phyloP scores from a whole-genome alignment of 805 yeast species.

The Trichomonascus vanleenenianus region DNA sequence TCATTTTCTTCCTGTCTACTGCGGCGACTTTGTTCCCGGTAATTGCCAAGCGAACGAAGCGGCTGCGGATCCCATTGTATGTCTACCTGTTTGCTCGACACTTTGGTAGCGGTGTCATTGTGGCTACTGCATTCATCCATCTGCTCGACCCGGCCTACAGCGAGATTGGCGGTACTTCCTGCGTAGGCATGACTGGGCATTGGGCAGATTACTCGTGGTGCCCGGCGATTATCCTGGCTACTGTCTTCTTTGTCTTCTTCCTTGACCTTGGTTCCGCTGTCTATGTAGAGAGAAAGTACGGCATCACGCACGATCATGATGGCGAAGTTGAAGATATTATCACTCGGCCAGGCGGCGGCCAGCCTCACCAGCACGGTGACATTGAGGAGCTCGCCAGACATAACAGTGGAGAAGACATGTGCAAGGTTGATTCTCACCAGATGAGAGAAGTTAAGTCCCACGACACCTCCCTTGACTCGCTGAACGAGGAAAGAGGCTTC shows the following conservation, averaged over 20 bases:
- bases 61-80: slow-evolving; percentile 23
- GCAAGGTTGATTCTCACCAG: too few relatives aligned
- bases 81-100: slow-evolving; percentile 32
- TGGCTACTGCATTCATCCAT: slow-evolving; percentile 71
- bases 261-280: slow-evolving; percentile 42
- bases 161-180: slow-evolving; percentile 27
- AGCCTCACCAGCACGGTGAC: slow-evolving; percentile 14
- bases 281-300: slow-evolving; percentile 33
- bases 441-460: not conserved
- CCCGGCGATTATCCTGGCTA: slow-evolving; percentile 44
- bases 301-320: slow-evolving; percentile 23
- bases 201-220: slow-evolving; percentile 52
- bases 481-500: slow-evolving; percentile 13
- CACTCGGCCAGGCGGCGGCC: slow-evolving; percentile 2
- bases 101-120: slow-evolving; percentile 72
- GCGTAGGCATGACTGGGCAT: slow-evolving; percentile 37
- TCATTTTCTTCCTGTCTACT: slow-evolving; percentile 43
- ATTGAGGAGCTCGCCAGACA: slow-evolving; percentile 20
- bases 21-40: slow-evolving; percentile 40
- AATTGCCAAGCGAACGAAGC: slow-evolving; percentile 20
- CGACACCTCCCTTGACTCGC: slow-evolving; percentile 4
- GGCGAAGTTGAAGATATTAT: slow-evolving; percentile 18
- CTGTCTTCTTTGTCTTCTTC: slow-evolving; percentile 39
- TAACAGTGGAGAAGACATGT: too few relatives aligned
- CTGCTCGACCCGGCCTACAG: slow-evolving; percentile 37